A percentile compares a stretch with the other conserved stretches of the same genome.
Conservation (phyloP, 371 early-diverging fungal species). For the Coemansia linderi region DNA sequence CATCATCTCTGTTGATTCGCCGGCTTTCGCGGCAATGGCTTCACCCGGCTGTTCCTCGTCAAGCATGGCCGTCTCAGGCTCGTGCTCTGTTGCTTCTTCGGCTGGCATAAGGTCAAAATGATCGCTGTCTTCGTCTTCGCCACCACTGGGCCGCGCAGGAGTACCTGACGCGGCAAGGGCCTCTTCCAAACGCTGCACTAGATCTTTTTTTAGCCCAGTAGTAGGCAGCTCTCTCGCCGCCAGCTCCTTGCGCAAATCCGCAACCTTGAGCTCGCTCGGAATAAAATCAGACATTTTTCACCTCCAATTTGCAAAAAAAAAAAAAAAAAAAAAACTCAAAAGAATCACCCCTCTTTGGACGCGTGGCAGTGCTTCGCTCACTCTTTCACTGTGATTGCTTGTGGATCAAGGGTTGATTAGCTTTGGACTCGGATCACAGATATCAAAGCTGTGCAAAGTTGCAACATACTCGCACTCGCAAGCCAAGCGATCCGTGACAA, state of each 20-base stretch:
- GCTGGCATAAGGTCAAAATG: constrained; percentile 28
- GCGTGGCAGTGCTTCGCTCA: not conserved
- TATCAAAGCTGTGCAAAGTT: not conserved
- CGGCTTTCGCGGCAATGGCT: not conserved
- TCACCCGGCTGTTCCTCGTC: constrained; percentile 9
- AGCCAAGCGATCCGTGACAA: not conserved
- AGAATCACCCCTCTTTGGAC: not conserved
- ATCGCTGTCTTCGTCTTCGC: constrained; percentile 10
- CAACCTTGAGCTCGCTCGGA: constrained; percentile 61
- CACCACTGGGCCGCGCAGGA: not conserved
- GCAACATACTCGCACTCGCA: not conserved
- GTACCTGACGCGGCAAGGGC: constrained; percentile 44
- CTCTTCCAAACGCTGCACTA: constrained; percentile 66
- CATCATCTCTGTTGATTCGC: not conserved
- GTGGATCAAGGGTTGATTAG: not conserved
- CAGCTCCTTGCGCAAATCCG: constrained; percentile 69
- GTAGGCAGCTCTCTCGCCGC: constrained; percentile 62
- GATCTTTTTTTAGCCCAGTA: constrained; percentile 74
- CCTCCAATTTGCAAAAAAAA: not conserved
- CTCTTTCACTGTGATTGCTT: not conserved
- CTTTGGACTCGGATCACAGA: not conserved
- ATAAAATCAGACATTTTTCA: constrained; percentile 21
- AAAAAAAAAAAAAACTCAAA: constrained; percentile 9
- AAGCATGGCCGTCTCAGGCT: constrained; percentile 3
- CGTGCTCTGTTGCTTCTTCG: constrained; percentile 22